Evolutionary conservation across 129 eudicot species (phyloP).

Genomic region (Solidago caesia): DNA sequence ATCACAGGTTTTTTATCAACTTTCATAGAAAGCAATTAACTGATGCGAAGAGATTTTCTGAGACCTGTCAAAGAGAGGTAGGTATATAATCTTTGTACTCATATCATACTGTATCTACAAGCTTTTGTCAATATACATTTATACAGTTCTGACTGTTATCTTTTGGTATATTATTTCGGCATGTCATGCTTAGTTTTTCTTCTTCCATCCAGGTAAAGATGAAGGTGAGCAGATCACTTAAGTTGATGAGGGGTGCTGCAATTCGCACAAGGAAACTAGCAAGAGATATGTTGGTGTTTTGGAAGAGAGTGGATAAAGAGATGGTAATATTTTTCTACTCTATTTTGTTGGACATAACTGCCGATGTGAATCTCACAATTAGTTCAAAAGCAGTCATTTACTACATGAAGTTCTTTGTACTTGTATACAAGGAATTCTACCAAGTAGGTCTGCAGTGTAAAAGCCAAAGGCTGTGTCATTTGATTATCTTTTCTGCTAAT

Average conservation of each 20-base stretch:
- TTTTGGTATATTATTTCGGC: slow-evolving; percentile 16
- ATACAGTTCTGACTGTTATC: slow-evolving; percentile 8
- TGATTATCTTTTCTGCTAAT: neutral
- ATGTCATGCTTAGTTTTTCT: slow-evolving; percentile 17
- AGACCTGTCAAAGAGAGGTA: slow-evolving; percentile 96
- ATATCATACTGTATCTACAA: slow-evolving; percentile 5
- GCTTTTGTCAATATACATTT: slow-evolving; percentile 22
- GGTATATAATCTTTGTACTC: slow-evolving; percentile 14
- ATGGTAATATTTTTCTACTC: slow-evolving; percentile 55
- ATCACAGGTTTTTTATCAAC: slow-evolving; percentile 64
- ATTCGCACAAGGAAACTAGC: slow-evolving; percentile 91
- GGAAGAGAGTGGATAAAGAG: slow-evolving; percentile 97
- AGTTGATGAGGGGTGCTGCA: slow-evolving; percentile 89
- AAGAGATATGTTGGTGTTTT: slow-evolving; percentile 91
- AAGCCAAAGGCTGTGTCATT: slow-evolving; percentile 13
- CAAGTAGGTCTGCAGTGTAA: slow-evolving; percentile 8
- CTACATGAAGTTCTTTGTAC: slow-evolving; percentile 5
- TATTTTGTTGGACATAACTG: slow-evolving; percentile 13
- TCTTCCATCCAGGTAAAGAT: slow-evolving; percentile 67
- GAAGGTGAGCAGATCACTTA: slow-evolving; percentile 94
- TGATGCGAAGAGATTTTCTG: slow-evolving; percentile 95
- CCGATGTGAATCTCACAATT: slow-evolving; percentile 4
- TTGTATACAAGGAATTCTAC: slow-evolving; percentile 11
- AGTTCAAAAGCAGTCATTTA: neutral
- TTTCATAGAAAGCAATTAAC: slow-evolving; percentile 71